These are phyloP conservation scores for Medakamo hakoo DNA, from an alignment of 139 green algal species.

Conservation along the genomic window DNA sequence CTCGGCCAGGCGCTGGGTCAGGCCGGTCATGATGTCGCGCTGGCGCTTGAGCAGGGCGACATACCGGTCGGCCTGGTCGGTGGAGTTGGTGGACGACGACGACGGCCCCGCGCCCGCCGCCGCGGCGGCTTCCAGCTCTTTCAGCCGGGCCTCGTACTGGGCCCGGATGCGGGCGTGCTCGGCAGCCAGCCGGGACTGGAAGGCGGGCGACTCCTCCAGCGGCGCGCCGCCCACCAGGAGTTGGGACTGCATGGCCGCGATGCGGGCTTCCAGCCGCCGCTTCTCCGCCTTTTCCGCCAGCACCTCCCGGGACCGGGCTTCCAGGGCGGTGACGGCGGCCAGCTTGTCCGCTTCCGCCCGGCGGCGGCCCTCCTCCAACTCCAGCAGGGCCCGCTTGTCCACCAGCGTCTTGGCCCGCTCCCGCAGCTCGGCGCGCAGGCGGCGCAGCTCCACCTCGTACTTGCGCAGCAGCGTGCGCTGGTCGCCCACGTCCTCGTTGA, in stretches of 20 bases:
- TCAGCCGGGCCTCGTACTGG: constrained; percentile 75
- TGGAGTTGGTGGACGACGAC: not conserved
- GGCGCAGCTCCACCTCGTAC: constrained; percentile 83
- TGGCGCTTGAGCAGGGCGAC: constrained; percentile 89
- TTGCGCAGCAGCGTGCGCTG: constrained; percentile 82
- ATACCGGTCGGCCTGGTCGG: constrained; percentile 61
- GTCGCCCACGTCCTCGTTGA: constrained; percentile 88
- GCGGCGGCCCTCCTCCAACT: constrained; percentile 81
- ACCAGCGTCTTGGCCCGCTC: constrained; percentile 65
- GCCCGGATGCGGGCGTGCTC: constrained; percentile 60
- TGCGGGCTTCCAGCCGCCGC: constrained; percentile 53
- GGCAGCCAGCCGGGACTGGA: constrained; percentile 51
- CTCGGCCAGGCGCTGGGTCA: constrained; percentile 79
- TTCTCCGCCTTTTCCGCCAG: constrained; percentile 84
- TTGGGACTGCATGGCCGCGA: constrained; percentile 74
- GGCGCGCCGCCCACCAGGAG: constrained; percentile 62
- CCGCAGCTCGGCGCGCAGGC: constrained; percentile 70
- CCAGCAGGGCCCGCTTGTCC: constrained; percentile 74
- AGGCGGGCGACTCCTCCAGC: constrained; percentile 58
- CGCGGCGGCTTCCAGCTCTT: constrained; percentile 65
- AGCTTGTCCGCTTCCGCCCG: constrained; percentile 90
- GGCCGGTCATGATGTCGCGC: constrained; percentile 95
- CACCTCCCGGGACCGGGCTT: constrained; percentile 67
- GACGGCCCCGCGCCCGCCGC: constrained; percentile 36
- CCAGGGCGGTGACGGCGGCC: constrained; percentile 76